Base-by-base conservation (phyloP, 352 stramenopile species). In the Phytophthora pinifolia region DNA sequence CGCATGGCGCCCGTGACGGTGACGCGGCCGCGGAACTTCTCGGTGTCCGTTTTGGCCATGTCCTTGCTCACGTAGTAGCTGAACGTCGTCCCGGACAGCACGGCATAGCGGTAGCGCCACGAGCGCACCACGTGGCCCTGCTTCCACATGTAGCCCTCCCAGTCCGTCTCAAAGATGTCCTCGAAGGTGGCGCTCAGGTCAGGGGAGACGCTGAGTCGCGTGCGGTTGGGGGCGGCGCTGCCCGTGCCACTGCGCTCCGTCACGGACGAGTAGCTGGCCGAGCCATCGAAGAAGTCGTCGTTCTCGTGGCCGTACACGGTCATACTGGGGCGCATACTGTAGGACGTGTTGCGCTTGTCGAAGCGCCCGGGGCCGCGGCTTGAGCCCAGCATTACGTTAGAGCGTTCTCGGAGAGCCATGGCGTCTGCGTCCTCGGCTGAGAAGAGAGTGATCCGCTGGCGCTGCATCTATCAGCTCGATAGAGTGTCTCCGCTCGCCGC, bases 101-200 rank as follows among this genome's bases (percentile, higher is more conserved):
- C 75, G 5, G 81, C 82, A 62, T 92, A 94, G 39, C 84, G 84
- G 46, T 90, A 88, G 15, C 84, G 74, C 84, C 84, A 94, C 39
- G 83, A 89, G 57, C 83, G 82, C 46, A 94, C 82, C 47, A 94
- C 84, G 45, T 94, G 82, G 18, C 84, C 83, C 57, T 94, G 84
- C 48, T 94, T 94, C 83, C 83, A 92, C 39, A 92, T 76, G 54
- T 94, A 94, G 5, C 84, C 84, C 56, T 94, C 84, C 84, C 84
- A 94, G 60, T 94, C 83, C 34, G 84, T 94, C 60, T 94, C 84
- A 35, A 91, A 91, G 54, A 89, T 75, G 48, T 94, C 83, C 32
- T 94, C 83, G 29, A 89, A 91, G 13, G 79, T 70, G 55, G 79
- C 71, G 36, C 58, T 82, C n/a, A 86, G 66, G 51, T 92, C 81